Evolutionary conservation across 2,329 filamentous ascomycete species (phyloP).

Genomic region (Xylariales sp.): DNA sequence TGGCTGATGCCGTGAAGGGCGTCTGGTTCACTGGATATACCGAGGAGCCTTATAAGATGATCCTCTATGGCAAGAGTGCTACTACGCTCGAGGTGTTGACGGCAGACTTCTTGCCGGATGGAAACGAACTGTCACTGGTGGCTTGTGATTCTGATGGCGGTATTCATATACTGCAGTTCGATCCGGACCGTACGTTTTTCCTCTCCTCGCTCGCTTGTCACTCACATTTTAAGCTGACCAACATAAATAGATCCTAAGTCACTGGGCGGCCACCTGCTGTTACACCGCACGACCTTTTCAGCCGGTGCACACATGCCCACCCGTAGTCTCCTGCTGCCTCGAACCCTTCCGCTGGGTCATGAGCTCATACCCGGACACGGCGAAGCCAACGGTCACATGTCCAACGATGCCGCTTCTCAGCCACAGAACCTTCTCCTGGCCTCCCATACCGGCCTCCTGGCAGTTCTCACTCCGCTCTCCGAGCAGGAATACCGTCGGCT

Average conservation of each 20-base stretch:
- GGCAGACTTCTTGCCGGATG: constrained; percentile 85
- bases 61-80: constrained; percentile 82
- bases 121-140: constrained; percentile 76
- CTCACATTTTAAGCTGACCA: constrained; percentile 18
- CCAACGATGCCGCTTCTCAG: constrained; percentile 24
- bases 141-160: constrained; percentile 82
- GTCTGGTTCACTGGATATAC: constrained; percentile 96
- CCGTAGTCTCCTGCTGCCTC: constrained; percentile 70
- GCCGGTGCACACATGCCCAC: constrained; percentile 74
- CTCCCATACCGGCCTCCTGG: constrained; percentile 71
- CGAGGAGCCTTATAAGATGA: constrained; percentile 95
- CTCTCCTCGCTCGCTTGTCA: neutral
- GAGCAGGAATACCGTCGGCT: constrained; percentile 83
- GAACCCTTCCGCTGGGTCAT: constrained; percentile 45
- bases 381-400: constrained; percentile 18
- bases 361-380: constrained; percentile 20
- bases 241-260: constrained; percentile 75
- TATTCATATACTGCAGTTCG: constrained; percentile 85
- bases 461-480: constrained; percentile 70
- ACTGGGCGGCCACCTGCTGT: constrained; percentile 78
- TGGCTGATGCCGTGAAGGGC: constrained; percentile 89
- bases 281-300: constrained; percentile 85
- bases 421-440: constrained; percentile 58
- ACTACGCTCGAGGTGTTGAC: constrained; percentile 73
- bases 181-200: constrained; percentile 74